Conservation (phyloP, 331 rosid genomes). For the Saraca asoca region DNA sequence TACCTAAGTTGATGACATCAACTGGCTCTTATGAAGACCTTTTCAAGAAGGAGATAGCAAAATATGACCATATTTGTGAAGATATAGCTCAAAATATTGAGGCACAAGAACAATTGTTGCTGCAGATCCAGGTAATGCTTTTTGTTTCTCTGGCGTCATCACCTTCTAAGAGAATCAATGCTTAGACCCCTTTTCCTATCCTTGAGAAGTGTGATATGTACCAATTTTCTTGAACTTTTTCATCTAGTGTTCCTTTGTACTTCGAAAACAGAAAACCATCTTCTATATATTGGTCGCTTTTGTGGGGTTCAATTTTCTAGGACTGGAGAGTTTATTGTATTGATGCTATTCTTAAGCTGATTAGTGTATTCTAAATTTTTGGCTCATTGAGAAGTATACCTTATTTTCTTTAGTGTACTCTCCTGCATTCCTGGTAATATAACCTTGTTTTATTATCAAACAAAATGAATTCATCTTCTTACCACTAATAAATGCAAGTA, state of each 20-base stretch:
- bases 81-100: constrained; percentile 90
- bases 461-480: too few relatives aligned
- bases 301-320: background rate
- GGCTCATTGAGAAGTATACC: too few relatives aligned
- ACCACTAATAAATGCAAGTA: too few relatives aligned
- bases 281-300: constrained; percentile 18
- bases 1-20: constrained; percentile 97
- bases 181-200: background rate
- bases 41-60: constrained; percentile 87
- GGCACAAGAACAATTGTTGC: constrained; percentile 89
- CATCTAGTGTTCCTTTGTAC: background rate
- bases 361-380: too few relatives aligned
- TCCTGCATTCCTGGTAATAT: too few relatives aligned
- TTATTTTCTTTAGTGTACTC: too few relatives aligned
- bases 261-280: background rate
- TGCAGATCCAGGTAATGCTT: constrained; percentile 85
- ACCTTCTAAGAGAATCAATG: background rate
- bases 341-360: too few relatives aligned
- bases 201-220: constrained; percentile 24
- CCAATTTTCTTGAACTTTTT: constrained; percentile 16
- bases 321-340: background rate
- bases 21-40: constrained; percentile 95
- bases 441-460: too few relatives aligned
- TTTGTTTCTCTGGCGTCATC: background rate
- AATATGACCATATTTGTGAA: constrained; percentile 82